Conservation (phyloP, 371 early-diverging fungal species). For the Mortierella sp. region DNA sequence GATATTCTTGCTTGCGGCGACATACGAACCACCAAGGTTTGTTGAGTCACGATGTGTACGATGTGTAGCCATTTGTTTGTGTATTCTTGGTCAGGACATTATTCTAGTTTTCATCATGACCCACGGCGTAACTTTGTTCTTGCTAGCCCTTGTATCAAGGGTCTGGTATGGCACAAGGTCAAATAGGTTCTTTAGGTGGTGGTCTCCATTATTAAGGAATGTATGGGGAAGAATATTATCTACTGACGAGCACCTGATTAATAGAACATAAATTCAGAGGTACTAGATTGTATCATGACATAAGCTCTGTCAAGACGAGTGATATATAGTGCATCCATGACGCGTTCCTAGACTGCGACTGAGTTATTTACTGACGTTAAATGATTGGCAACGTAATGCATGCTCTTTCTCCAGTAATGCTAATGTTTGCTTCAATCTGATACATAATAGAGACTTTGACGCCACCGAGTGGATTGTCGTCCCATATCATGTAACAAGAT, state of each 20-base stretch:
- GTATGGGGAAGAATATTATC: neutral
- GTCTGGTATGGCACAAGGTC: slow-evolving; percentile 8
- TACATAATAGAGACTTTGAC: no score
- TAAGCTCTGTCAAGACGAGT: neutral
- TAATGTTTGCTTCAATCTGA: no score
- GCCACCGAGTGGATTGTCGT: no score
- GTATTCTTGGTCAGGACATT: neutral
- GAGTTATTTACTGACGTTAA: no score
- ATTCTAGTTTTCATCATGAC: neutral
- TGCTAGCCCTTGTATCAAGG: slow-evolving; percentile 5
- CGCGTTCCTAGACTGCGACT: no score
- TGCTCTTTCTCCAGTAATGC: no score
- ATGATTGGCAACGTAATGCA: no score
- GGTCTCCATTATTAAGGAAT: slow-evolving; percentile 7
- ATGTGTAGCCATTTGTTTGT: neutral
- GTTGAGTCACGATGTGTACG: no score
- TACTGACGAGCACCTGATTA: neutral
- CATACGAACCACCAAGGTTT: neutral
- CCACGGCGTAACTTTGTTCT: neutral
- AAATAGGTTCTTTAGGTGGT: slow-evolving; percentile 32
- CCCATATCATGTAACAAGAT: no score
- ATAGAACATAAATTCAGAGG: slow-evolving; percentile 2
- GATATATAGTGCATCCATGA: neutral
- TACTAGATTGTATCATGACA: neutral
- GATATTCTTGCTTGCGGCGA: neutral